Evolutionary conservation across 192 early-diverging fungal genomes (phyloP).

Genomic region (Linnemannia elongata): DNA sequence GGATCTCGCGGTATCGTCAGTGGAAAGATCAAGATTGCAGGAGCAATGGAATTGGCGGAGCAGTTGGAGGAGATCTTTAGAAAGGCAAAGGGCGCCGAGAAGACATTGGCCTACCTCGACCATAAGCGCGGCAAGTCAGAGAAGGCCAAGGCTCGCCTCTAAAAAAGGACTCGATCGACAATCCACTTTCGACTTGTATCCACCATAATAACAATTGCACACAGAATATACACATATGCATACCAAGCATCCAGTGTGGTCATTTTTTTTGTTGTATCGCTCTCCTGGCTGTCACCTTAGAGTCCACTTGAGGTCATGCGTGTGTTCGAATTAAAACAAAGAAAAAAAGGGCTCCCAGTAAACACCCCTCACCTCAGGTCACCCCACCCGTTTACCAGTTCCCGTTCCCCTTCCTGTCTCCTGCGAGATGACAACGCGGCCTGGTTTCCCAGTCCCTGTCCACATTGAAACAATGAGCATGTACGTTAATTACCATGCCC

Average conservation of each 20-base stretch:
- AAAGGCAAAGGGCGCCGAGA: constrained; percentile 54
- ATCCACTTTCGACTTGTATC: neutral
- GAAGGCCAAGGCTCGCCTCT: constrained; percentile 46
- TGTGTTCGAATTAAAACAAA: neutral
- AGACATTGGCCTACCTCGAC: constrained; percentile 53
- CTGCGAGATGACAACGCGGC: constrained; percentile 2
- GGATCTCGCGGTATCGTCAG: constrained; percentile 55
- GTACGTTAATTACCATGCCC: neutral
- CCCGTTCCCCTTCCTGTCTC: neutral
- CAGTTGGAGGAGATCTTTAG: constrained; percentile 49
- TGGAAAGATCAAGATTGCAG: constrained; percentile 59
- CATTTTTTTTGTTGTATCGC: neutral
- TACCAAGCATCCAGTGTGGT: neutral
- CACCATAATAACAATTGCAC: neutral
- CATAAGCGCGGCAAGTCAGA: constrained; percentile 51
- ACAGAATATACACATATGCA: neutral
- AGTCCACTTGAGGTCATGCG: constrained; percentile 2
- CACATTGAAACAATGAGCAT: neutral
- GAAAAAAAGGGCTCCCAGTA: neutral
- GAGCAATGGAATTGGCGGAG: constrained; percentile 53
- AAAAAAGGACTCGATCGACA: neutral
- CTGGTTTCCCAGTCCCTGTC: neutral
- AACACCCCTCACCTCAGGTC: neutral
- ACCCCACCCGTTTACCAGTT: neutral
- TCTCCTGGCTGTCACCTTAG: constrained; percentile 5